These are phyloP conservation scores for Rubus parviflorus DNA, from an alignment of 306 rosid species.

Conservation along the genomic window DNA sequence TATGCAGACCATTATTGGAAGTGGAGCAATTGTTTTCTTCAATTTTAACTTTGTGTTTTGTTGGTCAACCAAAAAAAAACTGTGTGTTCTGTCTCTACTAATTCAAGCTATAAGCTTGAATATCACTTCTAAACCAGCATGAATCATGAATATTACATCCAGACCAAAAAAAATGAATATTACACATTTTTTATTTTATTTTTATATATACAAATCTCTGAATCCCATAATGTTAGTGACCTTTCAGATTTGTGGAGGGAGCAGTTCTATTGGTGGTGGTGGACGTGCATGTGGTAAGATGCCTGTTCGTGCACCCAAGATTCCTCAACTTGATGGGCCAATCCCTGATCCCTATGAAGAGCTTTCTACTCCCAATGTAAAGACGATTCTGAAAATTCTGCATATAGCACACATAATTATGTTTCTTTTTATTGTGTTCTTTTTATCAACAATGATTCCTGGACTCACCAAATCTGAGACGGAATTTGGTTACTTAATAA, in stretches of 20 bases:
- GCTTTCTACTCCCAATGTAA: conserved; percentile 95
- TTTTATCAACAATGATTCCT: neutral
- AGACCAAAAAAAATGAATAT: neutral
- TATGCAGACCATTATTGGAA: neutral
- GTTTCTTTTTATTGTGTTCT: neutral
- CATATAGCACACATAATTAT: neutral
- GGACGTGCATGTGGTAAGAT: conserved; percentile 41
- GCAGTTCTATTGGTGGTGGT: conserved; percentile 45
- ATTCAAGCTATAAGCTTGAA: neutral
- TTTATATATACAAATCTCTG: conserved; percentile 6
- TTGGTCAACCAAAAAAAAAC: no score
- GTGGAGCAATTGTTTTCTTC: neutral
- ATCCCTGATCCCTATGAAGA: conserved; percentile 86
- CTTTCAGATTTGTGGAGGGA: conserved; percentile 69
- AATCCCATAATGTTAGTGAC: conserved; percentile 26
- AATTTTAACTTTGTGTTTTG: neutral
- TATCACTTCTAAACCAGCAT: conserved; percentile 1
- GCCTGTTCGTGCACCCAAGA: conserved; percentile 44
- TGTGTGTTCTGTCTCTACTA: neutral
- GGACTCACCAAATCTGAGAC: neutral
- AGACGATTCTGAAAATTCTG: conserved; percentile 12
- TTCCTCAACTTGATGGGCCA: conserved; percentile 97
- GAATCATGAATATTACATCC: neutral
- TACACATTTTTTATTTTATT: neutral
- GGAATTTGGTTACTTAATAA: neutral